Percentiles rank a stretch among this genome's conserved stretches.
Evolutionary conservation across 2,329 filamentous ascomycete genomes (phyloP).

Genomic region (Laburnicola sp.): DNA sequence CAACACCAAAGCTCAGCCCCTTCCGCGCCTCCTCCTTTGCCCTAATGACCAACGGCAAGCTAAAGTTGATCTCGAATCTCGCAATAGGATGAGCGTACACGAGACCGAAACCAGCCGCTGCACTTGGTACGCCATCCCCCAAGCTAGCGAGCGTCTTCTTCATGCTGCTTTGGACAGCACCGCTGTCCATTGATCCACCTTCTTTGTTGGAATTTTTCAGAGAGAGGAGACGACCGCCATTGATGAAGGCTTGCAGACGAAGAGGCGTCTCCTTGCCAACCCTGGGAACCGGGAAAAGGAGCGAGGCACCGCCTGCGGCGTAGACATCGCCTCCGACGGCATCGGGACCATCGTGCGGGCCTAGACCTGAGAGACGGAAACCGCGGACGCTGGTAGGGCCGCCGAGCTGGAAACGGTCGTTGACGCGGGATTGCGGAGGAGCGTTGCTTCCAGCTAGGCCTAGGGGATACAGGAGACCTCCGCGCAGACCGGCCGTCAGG

Average conservation of each 20-base stretch:
- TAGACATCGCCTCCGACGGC: slow-evolving; percentile 90
- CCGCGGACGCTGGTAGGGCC: slow-evolving; percentile 93
- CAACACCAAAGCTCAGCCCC: slow-evolving; percentile 91
- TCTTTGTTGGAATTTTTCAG: slow-evolving; percentile 59
- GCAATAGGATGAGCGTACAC: slow-evolving; percentile 95
- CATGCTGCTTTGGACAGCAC: slow-evolving; percentile 59
- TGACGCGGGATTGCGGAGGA: slow-evolving; percentile 74
- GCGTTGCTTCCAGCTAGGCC: slow-evolving; percentile 60
- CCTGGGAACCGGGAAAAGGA: slow-evolving; percentile 82
- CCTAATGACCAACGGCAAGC: slow-evolving; percentile 78
- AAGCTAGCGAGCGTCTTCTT: slow-evolving; percentile 69
- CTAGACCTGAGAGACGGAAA: slow-evolving; percentile 86
- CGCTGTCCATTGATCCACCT: slow-evolving; percentile 50
- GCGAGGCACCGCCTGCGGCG: slow-evolving; percentile 82
- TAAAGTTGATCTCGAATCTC: slow-evolving; percentile 94
- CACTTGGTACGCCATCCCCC: slow-evolving; percentile 74
- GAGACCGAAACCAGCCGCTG: slow-evolving; percentile 83
- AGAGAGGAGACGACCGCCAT: slow-evolving; percentile 81
- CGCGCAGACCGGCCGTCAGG: slow-evolving; percentile 77
- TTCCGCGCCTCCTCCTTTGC: slow-evolving; percentile 87
- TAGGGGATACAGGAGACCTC: slow-evolving; percentile 82
- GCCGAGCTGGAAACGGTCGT: slow-evolving; percentile 93
- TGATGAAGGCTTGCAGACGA: slow-evolving; percentile 86
- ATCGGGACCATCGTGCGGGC: slow-evolving; percentile 82
- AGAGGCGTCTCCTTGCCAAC: slow-evolving; percentile 82